phyloP scores from a whole-genome alignment of 164 flowering plant genomes.

The Vitis cinerea region DNA sequence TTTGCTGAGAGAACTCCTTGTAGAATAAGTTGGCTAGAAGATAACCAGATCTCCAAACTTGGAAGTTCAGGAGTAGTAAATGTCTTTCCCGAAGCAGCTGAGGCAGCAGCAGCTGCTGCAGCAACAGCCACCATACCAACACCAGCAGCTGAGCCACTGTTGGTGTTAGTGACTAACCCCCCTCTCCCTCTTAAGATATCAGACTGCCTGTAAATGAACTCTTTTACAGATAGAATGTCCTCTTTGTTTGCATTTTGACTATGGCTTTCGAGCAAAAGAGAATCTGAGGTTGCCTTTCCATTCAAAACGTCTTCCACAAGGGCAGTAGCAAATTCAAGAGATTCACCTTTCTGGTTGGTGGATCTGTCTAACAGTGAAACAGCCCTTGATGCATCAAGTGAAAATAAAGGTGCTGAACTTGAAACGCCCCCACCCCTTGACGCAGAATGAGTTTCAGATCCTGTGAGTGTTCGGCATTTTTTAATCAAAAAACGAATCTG shows the following conservation, averaged over 20 bases:
- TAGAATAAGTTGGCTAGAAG: conserved; percentile 57
- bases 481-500: conserved; percentile 83
- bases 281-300: conserved; percentile 64
- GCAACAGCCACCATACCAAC: conserved; percentile 94
- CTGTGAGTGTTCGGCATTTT: conserved; percentile 68
- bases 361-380: conserved; percentile 64
- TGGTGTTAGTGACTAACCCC: conserved; percentile 45
- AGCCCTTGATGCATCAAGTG: conserved; percentile 79
- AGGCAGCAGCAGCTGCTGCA: conserved; percentile 89
- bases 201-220: conserved; percentile 68
- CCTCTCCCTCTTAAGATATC: conserved; percentile 86
- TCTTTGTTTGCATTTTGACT: conserved; percentile 54
- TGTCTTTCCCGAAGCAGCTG: conserved; percentile 72
- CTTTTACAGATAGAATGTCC: conserved; percentile 65
- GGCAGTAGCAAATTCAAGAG: conserved; percentile 65
- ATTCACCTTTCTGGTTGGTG: conserved; percentile 52
- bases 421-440: conserved; percentile 54
- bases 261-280: conserved; percentile 71
- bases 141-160: conserved; percentile 73
- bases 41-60: conserved; percentile 65
- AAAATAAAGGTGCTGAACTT: conserved; percentile 62
- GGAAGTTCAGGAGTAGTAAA: conserved; percentile 70
- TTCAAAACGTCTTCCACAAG: conserved; percentile 72
- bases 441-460: conserved; percentile 60
- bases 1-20: conserved; percentile 53